Evolutionary conservation across 2,329 filamentous ascomycete genomes (phyloP).

Genomic region (Pseudocercospora vitis): DNA sequence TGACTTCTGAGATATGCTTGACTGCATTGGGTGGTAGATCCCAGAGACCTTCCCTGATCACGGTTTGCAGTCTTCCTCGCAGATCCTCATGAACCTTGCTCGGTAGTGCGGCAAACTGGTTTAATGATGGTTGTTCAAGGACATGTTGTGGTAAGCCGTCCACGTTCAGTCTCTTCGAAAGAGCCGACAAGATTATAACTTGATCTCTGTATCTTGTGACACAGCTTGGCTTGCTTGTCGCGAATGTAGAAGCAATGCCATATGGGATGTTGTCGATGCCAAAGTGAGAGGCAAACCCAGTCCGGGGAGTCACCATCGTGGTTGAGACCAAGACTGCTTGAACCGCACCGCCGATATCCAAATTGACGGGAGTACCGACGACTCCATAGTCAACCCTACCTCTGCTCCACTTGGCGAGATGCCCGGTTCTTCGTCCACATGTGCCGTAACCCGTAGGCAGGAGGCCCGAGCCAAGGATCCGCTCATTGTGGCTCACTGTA

Average conservation of each 20-base stretch:
- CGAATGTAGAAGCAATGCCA: conserved; percentile 50
- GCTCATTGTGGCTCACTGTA: too few relatives aligned
- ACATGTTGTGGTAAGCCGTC: conserved; percentile 25
- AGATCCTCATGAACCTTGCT: conserved; percentile 38
- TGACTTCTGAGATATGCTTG: conserved; percentile 44
- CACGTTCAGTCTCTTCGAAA: conserved; percentile 7
- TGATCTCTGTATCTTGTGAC: conserved; percentile 54
- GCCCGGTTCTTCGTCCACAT: too few relatives aligned
- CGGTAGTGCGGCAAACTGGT: conserved; percentile 51
- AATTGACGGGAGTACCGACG: too few relatives aligned
- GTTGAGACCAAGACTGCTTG: too few relatives aligned
- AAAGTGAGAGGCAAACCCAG: conserved; percentile 44
- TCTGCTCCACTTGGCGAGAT: too few relatives aligned
- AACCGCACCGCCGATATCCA: too few relatives aligned
- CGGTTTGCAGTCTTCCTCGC: conserved; percentile 42
- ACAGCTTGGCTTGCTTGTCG: conserved; percentile 44
- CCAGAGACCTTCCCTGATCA: conserved; percentile 29
- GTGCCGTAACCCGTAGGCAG: too few relatives aligned
- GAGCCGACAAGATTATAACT: conserved; percentile 51
- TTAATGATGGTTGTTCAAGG: conserved; percentile 44
- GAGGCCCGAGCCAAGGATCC: too few relatives aligned
- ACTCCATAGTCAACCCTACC: too few relatives aligned
- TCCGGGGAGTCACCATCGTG: conserved; percentile 24
- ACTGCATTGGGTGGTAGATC: conserved; percentile 30
- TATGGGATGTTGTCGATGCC: conserved; percentile 56